Evolutionary conservation across 257 asterid genomes (phyloP).

Genomic region (Striga asiatica): DNA sequence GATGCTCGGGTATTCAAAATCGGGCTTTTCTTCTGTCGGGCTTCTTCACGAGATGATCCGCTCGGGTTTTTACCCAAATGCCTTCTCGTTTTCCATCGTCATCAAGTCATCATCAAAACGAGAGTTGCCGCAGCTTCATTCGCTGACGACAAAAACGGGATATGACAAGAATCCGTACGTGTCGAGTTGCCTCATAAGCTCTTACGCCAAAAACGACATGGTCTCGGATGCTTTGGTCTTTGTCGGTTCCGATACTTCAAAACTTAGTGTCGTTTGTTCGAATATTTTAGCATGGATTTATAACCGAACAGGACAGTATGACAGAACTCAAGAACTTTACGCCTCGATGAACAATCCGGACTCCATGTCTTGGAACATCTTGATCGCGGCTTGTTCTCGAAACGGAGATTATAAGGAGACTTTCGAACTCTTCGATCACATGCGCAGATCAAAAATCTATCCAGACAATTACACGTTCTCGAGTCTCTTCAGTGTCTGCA

Average conservation of each 20-base stretch:
- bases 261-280: conserved; percentile 37
- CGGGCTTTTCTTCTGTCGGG: conserved; percentile 23
- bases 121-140: conserved; percentile 63
- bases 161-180: conserved; percentile 43
- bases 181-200: conserved; percentile 49
- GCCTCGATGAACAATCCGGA: conserved; percentile 67
- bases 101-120: conserved; percentile 31
- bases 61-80: conserved; percentile 47
- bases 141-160: conserved; percentile 49
- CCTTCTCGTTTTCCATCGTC: conserved; percentile 44
- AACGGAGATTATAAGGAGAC: conserved; percentile 62
- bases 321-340: conserved; percentile 65
- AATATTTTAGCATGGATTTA: conserved; percentile 59
- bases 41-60: conserved; percentile 51
- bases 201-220: conserved; percentile 47
- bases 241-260: conserved; percentile 15
- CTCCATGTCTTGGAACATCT: conserved; percentile 61
- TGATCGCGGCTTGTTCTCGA: conserved; percentile 82
- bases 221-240: conserved; percentile 43
- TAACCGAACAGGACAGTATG: conserved; percentile 49
- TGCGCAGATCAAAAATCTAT: conserved; percentile 35
- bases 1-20: conserved; percentile 56
- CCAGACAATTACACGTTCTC: conserved; percentile 72
- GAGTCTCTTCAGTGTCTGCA: conserved; percentile 66
- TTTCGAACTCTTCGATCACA: conserved; percentile 58